Base-by-base conservation (phyloP, 2,329 filamentous ascomycete genomes). In the Aspergillus caelatus region DNA sequence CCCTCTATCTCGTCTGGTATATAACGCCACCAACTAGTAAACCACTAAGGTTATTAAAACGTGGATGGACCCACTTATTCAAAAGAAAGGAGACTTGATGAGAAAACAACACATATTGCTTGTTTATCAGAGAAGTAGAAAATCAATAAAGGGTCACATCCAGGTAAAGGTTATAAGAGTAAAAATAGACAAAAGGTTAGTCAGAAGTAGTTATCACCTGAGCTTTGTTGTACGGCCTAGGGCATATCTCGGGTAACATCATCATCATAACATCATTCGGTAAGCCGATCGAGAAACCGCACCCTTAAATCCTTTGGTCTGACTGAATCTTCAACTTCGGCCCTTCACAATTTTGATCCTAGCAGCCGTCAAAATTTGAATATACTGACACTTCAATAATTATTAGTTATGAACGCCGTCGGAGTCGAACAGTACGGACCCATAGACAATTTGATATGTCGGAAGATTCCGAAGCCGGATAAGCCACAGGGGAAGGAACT, bases 361-460 rank as follows among this genome's bases (percentile, higher is more conserved):
- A 45, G 1, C 10, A 45, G 1, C 43, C 0, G 11, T 23, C n/a
- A 6, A 23, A 11, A 12, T 14, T 45, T 2, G 4, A 11, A 45
- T 1, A 14, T 10, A 45, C 12, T 14, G 11, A 23, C n/a, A 6
- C n/a, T 45, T 45, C 4, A 0, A 1, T 0, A 14, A 21, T 4
- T 3, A 12, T 5, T n/a, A 4, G 21, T 4, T 6, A 45, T 45
- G 43, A 23, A 45, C 10, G 43, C 43, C 43, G n/a, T 45, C 4
- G n/a, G 43, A 23, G 43, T 45, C 10, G 43, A 45, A 23, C 43
- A 45, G 10, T 45, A 45, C n/a, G 43, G 43, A 0, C 10, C 43
- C 1, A 3, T 23, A 6, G 43, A 45, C 4, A 45, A 45, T 3
- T 3, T 45, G n/a, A 45, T 23, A 23, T 45, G 10, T 6, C 43